These are phyloP conservation scores for Xylaria flabelliformis DNA, from an alignment of 495 filamentous ascomycete species.

Conservation along the genomic window DNA sequence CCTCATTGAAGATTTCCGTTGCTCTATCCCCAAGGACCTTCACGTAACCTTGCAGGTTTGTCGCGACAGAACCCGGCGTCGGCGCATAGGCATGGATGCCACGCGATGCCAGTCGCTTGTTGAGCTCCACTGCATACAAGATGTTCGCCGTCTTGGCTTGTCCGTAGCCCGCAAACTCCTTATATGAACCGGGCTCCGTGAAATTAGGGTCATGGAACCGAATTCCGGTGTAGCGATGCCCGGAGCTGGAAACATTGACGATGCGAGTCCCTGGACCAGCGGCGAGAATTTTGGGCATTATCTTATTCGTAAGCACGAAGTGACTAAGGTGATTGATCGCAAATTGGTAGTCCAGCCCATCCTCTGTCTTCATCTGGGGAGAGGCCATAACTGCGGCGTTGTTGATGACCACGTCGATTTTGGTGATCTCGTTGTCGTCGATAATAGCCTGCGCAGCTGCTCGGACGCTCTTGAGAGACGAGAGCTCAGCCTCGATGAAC, in stretches of 20 bases:
- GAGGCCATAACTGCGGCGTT: conserved; percentile 71
- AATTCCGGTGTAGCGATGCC: conserved; percentile 50
- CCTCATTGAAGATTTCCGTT: conserved; percentile 22
- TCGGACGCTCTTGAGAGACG: conserved; percentile 55
- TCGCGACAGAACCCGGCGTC: conserved; percentile 53
- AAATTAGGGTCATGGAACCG: conserved; percentile 61
- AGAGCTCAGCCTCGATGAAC: conserved; percentile 56
- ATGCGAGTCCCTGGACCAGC: conserved; percentile 39
- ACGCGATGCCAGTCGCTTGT: conserved; percentile 44
- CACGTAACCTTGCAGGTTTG: conserved; percentile 37
- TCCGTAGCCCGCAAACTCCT: conserved; percentile 57
- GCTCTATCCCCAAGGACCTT: conserved; percentile 12
- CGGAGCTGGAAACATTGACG: conserved; percentile 49
- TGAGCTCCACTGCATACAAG: conserved; percentile 60
- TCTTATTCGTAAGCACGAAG: conserved; percentile 62
- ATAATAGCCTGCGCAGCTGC: conserved; percentile 56
- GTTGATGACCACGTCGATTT: conserved; percentile 72
- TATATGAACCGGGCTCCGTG: conserved; percentile 45
- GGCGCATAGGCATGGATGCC: conserved; percentile 46
- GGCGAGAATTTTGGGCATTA: conserved; percentile 55
- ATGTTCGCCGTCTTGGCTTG: conserved; percentile 66
- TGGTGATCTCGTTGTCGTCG: conserved; percentile 50
- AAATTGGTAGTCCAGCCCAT: conserved; percentile 63
- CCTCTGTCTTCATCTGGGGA: conserved; percentile 47
- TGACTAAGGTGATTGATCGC: conserved; percentile 65